A percentile compares a stretch with the other conserved stretches of the same genome.
Evolutionary conservation across 768 basidiomycete species (phyloP).

Genomic region (Mycena olivaceomarginata): DNA sequence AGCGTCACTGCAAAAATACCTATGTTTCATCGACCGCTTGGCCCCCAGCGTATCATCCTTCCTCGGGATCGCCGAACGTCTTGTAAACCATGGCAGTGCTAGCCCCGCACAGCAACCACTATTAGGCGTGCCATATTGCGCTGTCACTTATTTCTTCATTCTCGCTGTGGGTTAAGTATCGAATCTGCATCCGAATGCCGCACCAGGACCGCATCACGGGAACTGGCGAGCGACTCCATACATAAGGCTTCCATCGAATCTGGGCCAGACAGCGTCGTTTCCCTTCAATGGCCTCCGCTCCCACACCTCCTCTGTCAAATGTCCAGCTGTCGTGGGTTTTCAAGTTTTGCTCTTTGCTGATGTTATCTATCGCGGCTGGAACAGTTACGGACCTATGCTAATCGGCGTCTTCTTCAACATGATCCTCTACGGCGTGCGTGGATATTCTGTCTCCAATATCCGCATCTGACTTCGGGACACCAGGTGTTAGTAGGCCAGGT

Average conservation of each 20-base stretch:
- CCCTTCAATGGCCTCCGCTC: slow-evolving; percentile 20
- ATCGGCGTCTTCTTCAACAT: slow-evolving; percentile 29
- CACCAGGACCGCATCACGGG: slow-evolving; percentile 14
- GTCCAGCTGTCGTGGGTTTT: slow-evolving; percentile 29
- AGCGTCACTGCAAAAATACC: not conserved
- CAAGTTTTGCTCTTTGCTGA: not conserved
- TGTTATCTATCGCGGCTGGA: not conserved
- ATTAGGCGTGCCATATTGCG: not conserved
- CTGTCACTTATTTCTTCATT: not conserved
- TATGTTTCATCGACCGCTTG: not conserved
- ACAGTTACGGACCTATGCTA: slow-evolving; percentile 34
- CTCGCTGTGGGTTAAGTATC: not conserved
- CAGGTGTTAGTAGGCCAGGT: slow-evolving; percentile 63
- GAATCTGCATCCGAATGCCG: slow-evolving; percentile 1
- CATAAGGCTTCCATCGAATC: slow-evolving; percentile 9
- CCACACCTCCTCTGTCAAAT: slow-evolving; percentile 20
- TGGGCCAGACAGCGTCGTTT: slow-evolving; percentile 6
- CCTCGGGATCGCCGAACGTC: slow-evolving; percentile 8
- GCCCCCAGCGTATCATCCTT: not conserved
- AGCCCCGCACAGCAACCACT: too few relatives aligned
- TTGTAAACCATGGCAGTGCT: not conserved
- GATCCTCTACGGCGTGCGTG: slow-evolving; percentile 29
- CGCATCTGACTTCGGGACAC: not conserved
- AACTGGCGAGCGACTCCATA: not conserved
- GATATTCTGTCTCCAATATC: not conserved